Conservation (phyloP, 805 yeast species). For the Candida ficus region DNA sequence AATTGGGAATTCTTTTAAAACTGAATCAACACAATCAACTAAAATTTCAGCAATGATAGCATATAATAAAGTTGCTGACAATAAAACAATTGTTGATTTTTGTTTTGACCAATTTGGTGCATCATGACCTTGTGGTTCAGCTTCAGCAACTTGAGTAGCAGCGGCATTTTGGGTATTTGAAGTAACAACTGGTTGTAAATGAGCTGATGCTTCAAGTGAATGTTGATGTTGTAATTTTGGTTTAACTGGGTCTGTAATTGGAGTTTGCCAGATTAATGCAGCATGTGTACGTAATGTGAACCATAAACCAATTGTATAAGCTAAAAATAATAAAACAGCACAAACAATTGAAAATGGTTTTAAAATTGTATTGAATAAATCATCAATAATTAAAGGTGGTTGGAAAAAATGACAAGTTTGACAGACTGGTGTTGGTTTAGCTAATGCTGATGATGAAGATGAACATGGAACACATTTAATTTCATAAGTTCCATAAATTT, state of each 20-base stretch:
- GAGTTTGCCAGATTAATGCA: constrained; percentile 87
- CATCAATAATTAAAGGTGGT: constrained; percentile 67
- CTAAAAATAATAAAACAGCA: constrained; percentile 72
- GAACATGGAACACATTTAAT: constrained; percentile 61
- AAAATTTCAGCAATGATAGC: constrained; percentile 93
- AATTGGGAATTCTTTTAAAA: constrained; percentile 70
- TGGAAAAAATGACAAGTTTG: constrained; percentile 71
- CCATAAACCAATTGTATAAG: constrained; percentile 84
- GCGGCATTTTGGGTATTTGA: background rate
- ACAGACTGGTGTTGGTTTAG: constrained; percentile 37
- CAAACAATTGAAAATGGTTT: constrained; percentile 80
- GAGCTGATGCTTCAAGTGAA: background rate
- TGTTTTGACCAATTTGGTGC: constrained; percentile 95
- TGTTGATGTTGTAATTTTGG: constrained; percentile 13
- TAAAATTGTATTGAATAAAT: constrained; percentile 59
- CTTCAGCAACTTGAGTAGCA: background rate
- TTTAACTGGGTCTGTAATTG: constrained; percentile 31
- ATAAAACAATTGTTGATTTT: constrained; percentile 76
- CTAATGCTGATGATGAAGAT: constrained; percentile 3
- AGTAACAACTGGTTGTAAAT: background rate
- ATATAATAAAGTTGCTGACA: constrained; percentile 80
- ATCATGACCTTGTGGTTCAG: constrained; percentile 63
- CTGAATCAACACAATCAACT: constrained; percentile 91
- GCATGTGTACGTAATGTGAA: constrained; percentile 96
- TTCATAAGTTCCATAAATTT: constrained; percentile 84